Evolutionary conservation across 2,329 filamentous ascomycete genomes (phyloP).

Genomic region (Sclerotinia subarctica): DNA sequence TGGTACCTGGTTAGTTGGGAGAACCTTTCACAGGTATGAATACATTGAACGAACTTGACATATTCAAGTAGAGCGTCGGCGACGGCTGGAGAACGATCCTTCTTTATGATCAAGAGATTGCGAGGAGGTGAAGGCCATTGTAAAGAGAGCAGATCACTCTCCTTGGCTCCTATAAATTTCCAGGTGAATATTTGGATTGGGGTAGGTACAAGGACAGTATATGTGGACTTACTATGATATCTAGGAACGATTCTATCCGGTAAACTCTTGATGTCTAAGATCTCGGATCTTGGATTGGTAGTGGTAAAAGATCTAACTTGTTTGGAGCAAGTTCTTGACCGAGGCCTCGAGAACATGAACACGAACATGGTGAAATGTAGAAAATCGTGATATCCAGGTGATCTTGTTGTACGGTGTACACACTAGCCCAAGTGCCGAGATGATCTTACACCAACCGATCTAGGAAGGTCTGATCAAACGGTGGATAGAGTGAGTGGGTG

Average conservation of each 20-base stretch:
- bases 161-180: conserved; percentile 47
- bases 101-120: conserved; percentile 67
- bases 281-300: conserved; percentile 45
- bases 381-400: neutral
- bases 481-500: neutral
- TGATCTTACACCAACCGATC: neutral
- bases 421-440: neutral
- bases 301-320: conserved; percentile 46
- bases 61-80: conserved; percentile 40
- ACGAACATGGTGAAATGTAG: conserved; percentile 21
- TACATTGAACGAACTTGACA: conserved; percentile 34
- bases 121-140: conserved; percentile 66
- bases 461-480: neutral
- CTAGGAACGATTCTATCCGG: conserved; percentile 57
- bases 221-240: conserved; percentile 53
- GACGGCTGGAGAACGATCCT: conserved; percentile 51
- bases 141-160: conserved; percentile 60
- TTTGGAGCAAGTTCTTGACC: conserved; percentile 17
- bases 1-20: conserved; percentile 36
- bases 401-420: conserved; percentile 5
- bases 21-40: neutral
- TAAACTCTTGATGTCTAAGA: conserved; percentile 50
- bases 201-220: neutral
- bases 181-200: conserved; percentile 40
- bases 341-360: conserved; percentile 22